Evolutionary conservation across 768 basidiomycete genomes (phyloP), one percentile per base, ranked within the genome.

Genomic region (Myochromella boudieri): DNA sequence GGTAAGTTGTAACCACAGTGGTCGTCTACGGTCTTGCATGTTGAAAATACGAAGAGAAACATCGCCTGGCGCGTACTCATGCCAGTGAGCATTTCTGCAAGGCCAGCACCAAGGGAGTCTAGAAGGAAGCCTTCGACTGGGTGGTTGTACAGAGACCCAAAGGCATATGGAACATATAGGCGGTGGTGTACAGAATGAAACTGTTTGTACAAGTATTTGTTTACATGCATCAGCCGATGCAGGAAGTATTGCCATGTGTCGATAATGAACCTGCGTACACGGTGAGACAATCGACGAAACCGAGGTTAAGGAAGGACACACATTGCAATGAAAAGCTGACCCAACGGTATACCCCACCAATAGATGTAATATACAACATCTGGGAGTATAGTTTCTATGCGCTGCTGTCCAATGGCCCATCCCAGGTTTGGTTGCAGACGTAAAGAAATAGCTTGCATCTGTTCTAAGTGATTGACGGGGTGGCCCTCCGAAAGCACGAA

Each of bases 171-270:
- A 6, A 95, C 93, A 63, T 98, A 95, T 6, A 99, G 82, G 7
- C 93, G 79, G 64, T 99, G 97, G 66, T 99, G 97, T 67, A 87
- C 85, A 0, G 91, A 92, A 66, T 99, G 97, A 53, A 97, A 75
- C 43, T 90, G 82, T 54, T 83, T 88, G 72, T 95, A 99, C 25
- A 98, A 75, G 67, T 80, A 97, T 55, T 84, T 88, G 73, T 91
- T 91, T 57, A 80, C 68, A 69, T 98, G 97, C 86, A 97, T 91
- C 33, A 72, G 67, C 29, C 95, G 91, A 63, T 99, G 97, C 15
- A 92, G 74, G 69, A 95, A 94, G 68, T 98, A 99, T 65, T 99
- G 95, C 93, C 93, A 97, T 25, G 94, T 94, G 70, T 99, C 97
- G 56, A 98, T 85, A 48, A 94, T 61, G 66, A 97, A 90, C 73